These are phyloP conservation scores for Trichomonas tenax DNA, from an alignment of 208 protist species.

Conservation along the genomic window DNA sequence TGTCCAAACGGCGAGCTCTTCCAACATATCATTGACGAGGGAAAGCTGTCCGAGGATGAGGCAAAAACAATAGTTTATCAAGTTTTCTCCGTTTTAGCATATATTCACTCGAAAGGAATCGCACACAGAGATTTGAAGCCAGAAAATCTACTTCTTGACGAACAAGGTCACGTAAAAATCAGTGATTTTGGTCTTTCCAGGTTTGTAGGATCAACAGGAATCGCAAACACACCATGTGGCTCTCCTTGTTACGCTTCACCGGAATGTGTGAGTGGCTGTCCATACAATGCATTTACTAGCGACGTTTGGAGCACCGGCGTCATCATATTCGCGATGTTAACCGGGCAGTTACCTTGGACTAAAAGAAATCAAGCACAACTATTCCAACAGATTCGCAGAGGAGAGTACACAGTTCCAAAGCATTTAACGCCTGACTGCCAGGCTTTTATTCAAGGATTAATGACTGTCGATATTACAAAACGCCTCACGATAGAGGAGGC, in stretches of 20 bases:
- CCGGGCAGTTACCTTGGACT: background rate
- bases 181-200: background rate
- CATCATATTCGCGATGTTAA: background rate
- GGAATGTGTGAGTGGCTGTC: background rate
- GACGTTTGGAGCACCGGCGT: background rate
- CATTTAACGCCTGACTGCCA: background rate
- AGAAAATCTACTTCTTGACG: background rate
- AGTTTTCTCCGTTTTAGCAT: background rate
- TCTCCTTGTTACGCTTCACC: slow-evolving; percentile 6
- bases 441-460: background rate
- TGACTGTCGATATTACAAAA: background rate
- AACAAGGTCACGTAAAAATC: background rate
- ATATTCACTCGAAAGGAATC: background rate
- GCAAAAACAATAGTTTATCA: background rate
- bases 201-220: background rate
- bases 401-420: background rate
- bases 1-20: background rate
- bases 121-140: background rate
- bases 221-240: background rate
- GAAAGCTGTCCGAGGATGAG: background rate
- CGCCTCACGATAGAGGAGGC: background rate
- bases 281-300: background rate
- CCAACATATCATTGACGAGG: background rate
- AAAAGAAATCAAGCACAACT: background rate
- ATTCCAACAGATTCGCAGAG: background rate